These are phyloP conservation scores for Aspergillus costaricaensis DNA, from an alignment of 2,329 filamentous ascomycete species.

Conservation along the genomic window DNA sequence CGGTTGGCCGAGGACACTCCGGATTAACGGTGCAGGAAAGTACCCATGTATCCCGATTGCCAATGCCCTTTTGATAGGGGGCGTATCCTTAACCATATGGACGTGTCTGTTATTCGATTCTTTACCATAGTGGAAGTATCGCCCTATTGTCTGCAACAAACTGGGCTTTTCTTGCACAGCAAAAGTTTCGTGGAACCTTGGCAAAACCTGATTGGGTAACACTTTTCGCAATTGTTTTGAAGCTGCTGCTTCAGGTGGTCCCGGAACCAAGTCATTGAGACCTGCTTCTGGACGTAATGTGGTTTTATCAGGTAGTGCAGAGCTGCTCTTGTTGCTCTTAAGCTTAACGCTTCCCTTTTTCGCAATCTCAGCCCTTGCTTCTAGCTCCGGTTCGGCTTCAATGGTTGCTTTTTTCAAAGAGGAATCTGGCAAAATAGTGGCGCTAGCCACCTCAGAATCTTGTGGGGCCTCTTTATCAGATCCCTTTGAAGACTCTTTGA, in stretches of 20 bases:
- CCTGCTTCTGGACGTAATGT: conserved; percentile 22
- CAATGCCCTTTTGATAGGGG: conserved; percentile 78
- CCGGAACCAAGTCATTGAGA: conserved; percentile 20
- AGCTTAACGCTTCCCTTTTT: conserved; percentile 34
- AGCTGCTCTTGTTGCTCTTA: conserved; percentile 29
- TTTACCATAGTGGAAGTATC: conserved; percentile 53
- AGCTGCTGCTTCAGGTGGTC: conserved; percentile 36
- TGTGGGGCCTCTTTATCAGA: conserved; percentile 24
- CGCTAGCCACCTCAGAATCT: conserved; percentile 30
- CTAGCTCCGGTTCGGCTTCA: conserved; percentile 24
- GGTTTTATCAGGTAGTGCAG: conserved; percentile 25
- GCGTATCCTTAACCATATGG: conserved; percentile 66
- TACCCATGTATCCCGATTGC: conserved; percentile 94
- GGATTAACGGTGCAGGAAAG: conserved; percentile 82
- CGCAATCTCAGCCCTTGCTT: conserved; percentile 28
- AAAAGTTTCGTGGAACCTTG: conserved; percentile 51
- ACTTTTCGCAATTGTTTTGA: conserved; percentile 39
- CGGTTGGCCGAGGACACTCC: conserved; percentile 90
- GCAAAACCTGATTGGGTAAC: conserved; percentile 51
- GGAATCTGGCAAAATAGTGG: conserved; percentile 23
- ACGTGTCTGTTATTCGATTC: conserved; percentile 68
- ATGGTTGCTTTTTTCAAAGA: conserved; percentile 20
- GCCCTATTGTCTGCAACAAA: conserved; percentile 59
- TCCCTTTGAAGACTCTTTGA: conserved; percentile 36
- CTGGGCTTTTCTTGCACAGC: conserved; percentile 56